Conservation (phyloP, 108 stramenopile genomes). For the Ochromonas danica region DNA sequence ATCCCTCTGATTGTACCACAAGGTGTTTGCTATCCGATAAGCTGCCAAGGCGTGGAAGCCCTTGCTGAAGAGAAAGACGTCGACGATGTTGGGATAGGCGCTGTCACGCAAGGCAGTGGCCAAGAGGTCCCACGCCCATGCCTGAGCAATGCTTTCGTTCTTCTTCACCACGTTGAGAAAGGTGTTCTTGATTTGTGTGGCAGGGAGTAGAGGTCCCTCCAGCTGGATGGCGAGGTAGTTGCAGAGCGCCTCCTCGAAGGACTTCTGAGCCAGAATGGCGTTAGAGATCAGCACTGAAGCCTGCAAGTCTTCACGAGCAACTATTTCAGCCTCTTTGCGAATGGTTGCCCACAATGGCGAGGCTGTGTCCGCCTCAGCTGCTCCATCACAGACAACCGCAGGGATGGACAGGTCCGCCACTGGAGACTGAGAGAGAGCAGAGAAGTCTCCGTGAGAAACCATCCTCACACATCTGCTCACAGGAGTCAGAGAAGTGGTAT, state of each 20-base stretch:
- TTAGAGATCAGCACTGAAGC: not conserved
- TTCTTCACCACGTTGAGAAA: not conserved
- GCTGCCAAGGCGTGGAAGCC: constrained; percentile 49
- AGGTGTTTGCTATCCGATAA: constrained; percentile 48
- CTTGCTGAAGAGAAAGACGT: constrained; percentile 46
- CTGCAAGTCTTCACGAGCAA: not conserved
- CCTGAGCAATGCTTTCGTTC: not conserved
- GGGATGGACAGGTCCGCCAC: too few species aligned
- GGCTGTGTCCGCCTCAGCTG: not conserved
- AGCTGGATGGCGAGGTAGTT: not conserved
- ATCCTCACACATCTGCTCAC: too few species aligned
- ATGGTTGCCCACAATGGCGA: constrained; percentile 4
- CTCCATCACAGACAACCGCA: too few species aligned
- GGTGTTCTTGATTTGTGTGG: not conserved
- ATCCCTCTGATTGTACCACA: constrained; percentile 39
- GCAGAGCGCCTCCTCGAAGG: not conserved
- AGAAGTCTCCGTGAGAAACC: too few species aligned
- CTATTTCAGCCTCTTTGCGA: not conserved
- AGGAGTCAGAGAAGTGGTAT: too few species aligned
- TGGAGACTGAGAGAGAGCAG: too few species aligned
- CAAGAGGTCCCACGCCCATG: constrained; percentile 3
- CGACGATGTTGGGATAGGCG: not conserved
- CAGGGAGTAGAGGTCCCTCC: not conserved
- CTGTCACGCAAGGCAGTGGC: not conserved
- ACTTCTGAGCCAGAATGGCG: not conserved